Evolutionary conservation across 192 early-diverging fungal species (phyloP), one percentile per base, ranked within the genome.

Genomic region (Piromyces sp.): DNA sequence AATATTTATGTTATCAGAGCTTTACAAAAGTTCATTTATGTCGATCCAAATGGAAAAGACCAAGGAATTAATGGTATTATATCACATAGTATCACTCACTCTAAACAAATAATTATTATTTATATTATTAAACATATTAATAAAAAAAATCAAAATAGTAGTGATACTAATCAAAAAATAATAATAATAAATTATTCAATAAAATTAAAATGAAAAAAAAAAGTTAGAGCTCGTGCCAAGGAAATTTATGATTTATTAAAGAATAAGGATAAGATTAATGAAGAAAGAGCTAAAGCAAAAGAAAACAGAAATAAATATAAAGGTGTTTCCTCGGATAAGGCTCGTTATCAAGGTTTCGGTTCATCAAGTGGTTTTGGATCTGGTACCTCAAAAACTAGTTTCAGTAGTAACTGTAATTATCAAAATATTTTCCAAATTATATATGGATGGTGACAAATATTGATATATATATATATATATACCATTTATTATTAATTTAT

Each of bases 41-140:
- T 96, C 30, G 96, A 98, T 83, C 94, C 95, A 30, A 95, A 96
- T 83, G 93, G 93, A 84, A 99, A 99, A 84, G 97, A 99, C 85
- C 96, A 99, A 86, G 97, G 97, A 11, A 92, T 99, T 80, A 98
- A 98, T 83, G 93, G 95, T 95, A 92, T 84, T 83, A 85, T 29
- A 12, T 30, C 15, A 51, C 17, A 29, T 83, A 16, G 22, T n/a
- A n/a, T n/a, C n/a, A n/a, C n/a, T n/a, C n/a, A n/a, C n/a, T n/a
- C n/a, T n/a, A n/a, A n/a, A n/a, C n/a, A n/a, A n/a, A n/a, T n/a
- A n/a, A n/a, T n/a, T n/a, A n/a, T n/a, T n/a, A n/a, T n/a, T n/a
- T n/a, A n/a, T n/a, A n/a, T n/a, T n/a, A n/a, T n/a, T n/a, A n/a
- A 51, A 51, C 6, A 2, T 51, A 22, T 22, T 4, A 0, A 51